Evolutionary conservation across 441 rosid genomes (phyloP).

Genomic region (Macaranga tanarius): DNA sequence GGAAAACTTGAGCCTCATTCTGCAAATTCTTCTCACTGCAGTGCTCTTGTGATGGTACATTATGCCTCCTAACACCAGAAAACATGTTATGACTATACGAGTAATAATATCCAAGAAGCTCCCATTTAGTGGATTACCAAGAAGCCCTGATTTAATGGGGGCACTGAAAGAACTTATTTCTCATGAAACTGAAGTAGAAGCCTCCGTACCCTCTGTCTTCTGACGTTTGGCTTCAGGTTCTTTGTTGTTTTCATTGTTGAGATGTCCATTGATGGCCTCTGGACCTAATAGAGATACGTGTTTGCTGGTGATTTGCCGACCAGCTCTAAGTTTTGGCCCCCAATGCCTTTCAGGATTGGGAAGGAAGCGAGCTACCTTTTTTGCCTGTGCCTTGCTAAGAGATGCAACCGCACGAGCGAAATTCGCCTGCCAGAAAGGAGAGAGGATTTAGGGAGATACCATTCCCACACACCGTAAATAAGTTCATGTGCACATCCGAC

Average conservation of each 20-base stretch:
- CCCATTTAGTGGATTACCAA: background rate
- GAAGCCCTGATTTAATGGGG: background rate
- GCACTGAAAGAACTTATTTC: background rate
- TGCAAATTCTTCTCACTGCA: background rate
- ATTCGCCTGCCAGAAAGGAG: slow-evolving; percentile 58
- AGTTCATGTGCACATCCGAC: no score
- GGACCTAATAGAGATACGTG: slow-evolving; percentile 90
- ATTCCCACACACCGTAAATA: background rate
- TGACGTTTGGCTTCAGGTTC: slow-evolving; percentile 51
- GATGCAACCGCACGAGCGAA: slow-evolving; percentile 85
- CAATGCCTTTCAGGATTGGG: slow-evolving; percentile 98
- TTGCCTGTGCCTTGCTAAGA: slow-evolving; percentile 91
- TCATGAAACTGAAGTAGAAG: slow-evolving; percentile 18
- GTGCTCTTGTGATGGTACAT: background rate
- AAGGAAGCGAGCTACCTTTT: slow-evolving; percentile 87
- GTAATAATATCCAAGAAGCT: background rate
- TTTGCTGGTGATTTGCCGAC: slow-evolving; percentile 89
- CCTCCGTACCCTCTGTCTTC: slow-evolving; percentile 44
- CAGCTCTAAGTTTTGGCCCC: slow-evolving; percentile 98
- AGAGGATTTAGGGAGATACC: background rate
- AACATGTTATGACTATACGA: background rate
- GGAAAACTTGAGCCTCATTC: background rate
- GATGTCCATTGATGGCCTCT: slow-evolving; percentile 78
- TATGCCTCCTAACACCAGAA: background rate
- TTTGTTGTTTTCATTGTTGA: slow-evolving; percentile 44